Percentiles rank a stretch among this genome's conserved stretches.
These are phyloP conservation scores for Chrysosporium keratinophilum DNA, from an alignment of 2,329 filamentous ascomycete genomes.

Conservation along the genomic window DNA sequence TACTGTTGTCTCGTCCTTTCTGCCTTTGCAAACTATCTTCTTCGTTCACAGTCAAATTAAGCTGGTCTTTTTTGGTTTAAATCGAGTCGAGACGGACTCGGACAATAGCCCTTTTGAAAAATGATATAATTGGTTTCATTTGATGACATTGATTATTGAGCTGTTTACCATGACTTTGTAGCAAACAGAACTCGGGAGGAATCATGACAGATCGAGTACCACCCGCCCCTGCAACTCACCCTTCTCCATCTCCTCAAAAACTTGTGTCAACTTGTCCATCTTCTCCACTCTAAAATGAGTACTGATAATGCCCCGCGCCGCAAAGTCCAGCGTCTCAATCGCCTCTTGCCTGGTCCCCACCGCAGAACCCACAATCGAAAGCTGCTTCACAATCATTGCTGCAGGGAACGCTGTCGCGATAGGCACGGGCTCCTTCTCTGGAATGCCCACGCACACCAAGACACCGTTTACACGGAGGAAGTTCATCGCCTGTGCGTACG, in stretches of 20 bases:
- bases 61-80: background rate
- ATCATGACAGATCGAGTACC: conserved; percentile 35
- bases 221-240: conserved; percentile 39
- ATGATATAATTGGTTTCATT: background rate
- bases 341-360: conserved; percentile 45
- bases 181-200: background rate
- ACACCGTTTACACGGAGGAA: conserved; percentile 43
- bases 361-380: conserved; percentile 41
- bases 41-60: background rate
- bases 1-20: background rate
- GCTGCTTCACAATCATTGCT: conserved; percentile 33
- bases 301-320: conserved; percentile 40
- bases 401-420: conserved; percentile 39
- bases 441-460: conserved; percentile 44
- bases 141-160: background rate
- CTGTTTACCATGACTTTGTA: background rate
- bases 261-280: conserved; percentile 38
- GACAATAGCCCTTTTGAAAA: background rate
- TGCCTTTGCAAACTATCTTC: background rate
- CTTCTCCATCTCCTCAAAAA: conserved; percentile 39
- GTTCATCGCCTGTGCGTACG: conserved; percentile 41
- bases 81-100: background rate
- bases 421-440: conserved; percentile 37
- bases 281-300: conserved; percentile 38
- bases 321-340: conserved; percentile 41